phyloP scores from a whole-genome alignment of 169 alveolate species.

The Eimeria acervulina region DNA sequence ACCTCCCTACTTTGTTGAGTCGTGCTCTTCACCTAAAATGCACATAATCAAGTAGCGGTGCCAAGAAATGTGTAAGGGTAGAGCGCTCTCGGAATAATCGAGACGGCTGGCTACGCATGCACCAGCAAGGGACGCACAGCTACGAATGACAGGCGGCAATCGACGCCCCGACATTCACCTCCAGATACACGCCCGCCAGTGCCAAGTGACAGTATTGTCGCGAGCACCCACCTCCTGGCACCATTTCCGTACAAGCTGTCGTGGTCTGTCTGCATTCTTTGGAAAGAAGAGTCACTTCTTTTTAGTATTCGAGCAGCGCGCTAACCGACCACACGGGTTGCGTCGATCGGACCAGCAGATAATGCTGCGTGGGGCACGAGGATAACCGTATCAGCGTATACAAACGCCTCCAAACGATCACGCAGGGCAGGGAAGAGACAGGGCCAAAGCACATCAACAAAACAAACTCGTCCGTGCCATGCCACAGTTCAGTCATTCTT shows the following conservation, averaged over 20 bases:
- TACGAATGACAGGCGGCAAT: neutral
- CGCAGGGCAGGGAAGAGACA: neutral
- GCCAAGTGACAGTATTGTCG: neutral
- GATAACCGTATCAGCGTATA: neutral
- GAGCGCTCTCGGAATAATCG: neutral
- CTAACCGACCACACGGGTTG: neutral
- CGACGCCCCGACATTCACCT: neutral
- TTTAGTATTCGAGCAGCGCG: neutral
- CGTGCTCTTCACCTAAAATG: neutral
- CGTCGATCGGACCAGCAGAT: neutral
- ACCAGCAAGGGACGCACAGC: neutral
- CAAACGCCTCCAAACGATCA: neutral
- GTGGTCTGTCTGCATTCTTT: neutral
- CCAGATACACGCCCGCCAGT: neutral
- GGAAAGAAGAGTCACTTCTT: neutral
- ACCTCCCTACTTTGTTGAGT: neutral
- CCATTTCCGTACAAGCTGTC: neutral
- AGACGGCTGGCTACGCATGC: neutral
- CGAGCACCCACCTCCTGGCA: neutral
- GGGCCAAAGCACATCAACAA: neutral
- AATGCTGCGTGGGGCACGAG: neutral
- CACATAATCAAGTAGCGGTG: neutral
- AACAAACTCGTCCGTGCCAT: neutral
- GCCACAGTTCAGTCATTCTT: neutral
- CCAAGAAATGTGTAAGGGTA: too few relatives aligned